phyloP scores from a whole-genome alignment of 805 yeast species.

The Starmerella bombicola region DNA sequence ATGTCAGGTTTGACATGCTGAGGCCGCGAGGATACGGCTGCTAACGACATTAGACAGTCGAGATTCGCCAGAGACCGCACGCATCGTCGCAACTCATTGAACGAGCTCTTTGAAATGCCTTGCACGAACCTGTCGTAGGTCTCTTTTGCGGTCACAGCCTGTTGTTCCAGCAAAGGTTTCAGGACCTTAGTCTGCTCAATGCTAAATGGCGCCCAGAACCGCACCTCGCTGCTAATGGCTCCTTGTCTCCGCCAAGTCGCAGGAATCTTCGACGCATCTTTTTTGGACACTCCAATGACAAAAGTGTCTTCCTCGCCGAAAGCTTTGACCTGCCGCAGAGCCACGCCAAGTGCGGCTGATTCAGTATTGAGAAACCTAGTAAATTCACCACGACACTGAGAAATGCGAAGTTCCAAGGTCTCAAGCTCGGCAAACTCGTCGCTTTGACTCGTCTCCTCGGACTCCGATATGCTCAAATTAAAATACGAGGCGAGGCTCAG shows the following conservation, averaged over 20 bases:
- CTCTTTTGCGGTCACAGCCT: constrained; percentile 36
- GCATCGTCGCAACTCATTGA: constrained; percentile 32
- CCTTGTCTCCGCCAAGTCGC: constrained; percentile 64
- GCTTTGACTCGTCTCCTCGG: constrained; percentile 12
- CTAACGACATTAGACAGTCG: constrained; percentile 57
- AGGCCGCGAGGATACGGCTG: constrained; percentile 43
- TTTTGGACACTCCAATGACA: constrained; percentile 60
- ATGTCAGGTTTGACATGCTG: constrained; percentile 42
- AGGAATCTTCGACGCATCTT: constrained; percentile 49
- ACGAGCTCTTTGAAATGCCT: constrained; percentile 31
- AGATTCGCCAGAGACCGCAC: constrained; percentile 41
- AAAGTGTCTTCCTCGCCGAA: constrained; percentile 47
- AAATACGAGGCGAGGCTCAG: constrained; percentile 5
- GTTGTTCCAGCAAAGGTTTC: constrained; percentile 48
- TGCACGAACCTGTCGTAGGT: constrained; percentile 35
- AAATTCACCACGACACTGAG: constrained; percentile 37
- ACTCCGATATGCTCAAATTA: neutral
- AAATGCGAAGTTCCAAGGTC: constrained; percentile 31
- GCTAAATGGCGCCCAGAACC: constrained; percentile 59
- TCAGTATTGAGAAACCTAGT: constrained; percentile 41
- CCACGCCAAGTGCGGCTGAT: constrained; percentile 39
- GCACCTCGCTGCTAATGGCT: constrained; percentile 52
- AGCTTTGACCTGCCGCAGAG: constrained; percentile 45
- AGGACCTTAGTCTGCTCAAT: constrained; percentile 39
- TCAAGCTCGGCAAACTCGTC: constrained; percentile 13